Conservation (phyloP, 345 rosid genomes). For the Eucalyptus tenuipes region DNA sequence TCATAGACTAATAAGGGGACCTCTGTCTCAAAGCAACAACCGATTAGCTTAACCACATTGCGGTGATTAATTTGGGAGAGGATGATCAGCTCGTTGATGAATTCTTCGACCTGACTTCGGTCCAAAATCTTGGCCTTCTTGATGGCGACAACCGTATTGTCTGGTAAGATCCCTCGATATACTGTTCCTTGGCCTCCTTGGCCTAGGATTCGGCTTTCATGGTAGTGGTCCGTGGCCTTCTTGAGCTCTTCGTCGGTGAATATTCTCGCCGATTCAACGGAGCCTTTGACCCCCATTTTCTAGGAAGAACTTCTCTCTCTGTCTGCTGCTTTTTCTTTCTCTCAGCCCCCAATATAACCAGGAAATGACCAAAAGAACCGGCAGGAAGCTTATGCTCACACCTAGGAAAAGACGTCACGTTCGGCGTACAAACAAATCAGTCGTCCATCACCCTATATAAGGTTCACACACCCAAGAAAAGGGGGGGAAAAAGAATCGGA, state of each 20-base stretch:
- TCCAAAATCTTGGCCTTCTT: slow-evolving; percentile 29
- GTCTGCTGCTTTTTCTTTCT: neutral
- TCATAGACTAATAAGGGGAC: slow-evolving; percentile 33
- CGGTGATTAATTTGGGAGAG: slow-evolving; percentile 34
- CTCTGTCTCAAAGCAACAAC: slow-evolving; percentile 34
- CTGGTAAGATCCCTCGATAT: slow-evolving; percentile 22
- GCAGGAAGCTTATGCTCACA: neutral
- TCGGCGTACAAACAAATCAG: neutral
- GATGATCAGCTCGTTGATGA: slow-evolving; percentile 31
- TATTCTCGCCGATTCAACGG: slow-evolving; percentile 1
- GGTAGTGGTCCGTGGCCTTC: slow-evolving; percentile 25
- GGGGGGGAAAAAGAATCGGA: neutral
- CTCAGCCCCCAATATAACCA: neutral
- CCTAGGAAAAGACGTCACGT: neutral
- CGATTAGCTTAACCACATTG: slow-evolving; percentile 30
- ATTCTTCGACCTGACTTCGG: slow-evolving; percentile 22
- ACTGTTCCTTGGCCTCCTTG: slow-evolving; percentile 31
- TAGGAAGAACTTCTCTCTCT: slow-evolving; percentile 1
- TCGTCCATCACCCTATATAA: neutral
- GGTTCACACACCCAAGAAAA: neutral
- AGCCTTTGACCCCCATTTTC: slow-evolving; percentile 19
- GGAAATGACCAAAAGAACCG: neutral
- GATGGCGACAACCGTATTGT: slow-evolving; percentile 19
- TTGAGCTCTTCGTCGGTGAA: slow-evolving; percentile 20
- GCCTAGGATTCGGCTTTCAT: slow-evolving; percentile 17